These are phyloP conservation scores for Dalechampia spathulata DNA, from an alignment of 441 rosid genomes.

Conservation along the genomic window DNA sequence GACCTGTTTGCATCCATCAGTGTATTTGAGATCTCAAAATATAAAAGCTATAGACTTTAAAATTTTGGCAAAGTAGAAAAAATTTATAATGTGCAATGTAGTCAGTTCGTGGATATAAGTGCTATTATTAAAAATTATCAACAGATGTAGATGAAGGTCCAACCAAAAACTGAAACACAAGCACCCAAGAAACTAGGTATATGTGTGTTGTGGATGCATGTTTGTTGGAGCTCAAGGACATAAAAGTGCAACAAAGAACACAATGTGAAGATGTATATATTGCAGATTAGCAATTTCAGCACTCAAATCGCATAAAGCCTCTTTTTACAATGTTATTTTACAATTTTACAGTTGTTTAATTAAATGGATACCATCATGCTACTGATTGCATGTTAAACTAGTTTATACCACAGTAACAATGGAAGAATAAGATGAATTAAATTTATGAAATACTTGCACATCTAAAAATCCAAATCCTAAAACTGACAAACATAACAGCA, in stretches of 20 bases:
- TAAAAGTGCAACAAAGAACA: background rate
- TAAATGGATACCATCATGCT: background rate
- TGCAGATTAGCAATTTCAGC: background rate
- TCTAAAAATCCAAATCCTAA: background rate
- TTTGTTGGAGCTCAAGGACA: background rate
- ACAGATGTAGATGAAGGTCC: background rate
- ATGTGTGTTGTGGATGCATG: too few species aligned
- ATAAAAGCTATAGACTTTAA: background rate
- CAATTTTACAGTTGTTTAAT: too few species aligned
- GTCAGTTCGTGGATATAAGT: background rate
- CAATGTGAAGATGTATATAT: background rate
- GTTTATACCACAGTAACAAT: background rate
- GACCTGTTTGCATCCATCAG: too few species aligned
- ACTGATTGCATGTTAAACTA: background rate
- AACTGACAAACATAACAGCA: background rate
- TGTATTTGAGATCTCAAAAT: background rate
- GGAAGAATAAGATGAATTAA: background rate
- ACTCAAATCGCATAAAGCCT: background rate
- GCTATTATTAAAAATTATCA: background rate
- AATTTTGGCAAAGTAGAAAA: background rate
- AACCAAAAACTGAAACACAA: too few species aligned
- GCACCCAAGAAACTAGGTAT: too few species aligned
- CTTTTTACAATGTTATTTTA: too few species aligned
- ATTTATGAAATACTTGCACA: background rate
- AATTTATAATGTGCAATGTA: background rate